Evolutionary conservation across 148 eudicot genomes (phyloP).

Genomic region (Vaccinium darrowii): DNA sequence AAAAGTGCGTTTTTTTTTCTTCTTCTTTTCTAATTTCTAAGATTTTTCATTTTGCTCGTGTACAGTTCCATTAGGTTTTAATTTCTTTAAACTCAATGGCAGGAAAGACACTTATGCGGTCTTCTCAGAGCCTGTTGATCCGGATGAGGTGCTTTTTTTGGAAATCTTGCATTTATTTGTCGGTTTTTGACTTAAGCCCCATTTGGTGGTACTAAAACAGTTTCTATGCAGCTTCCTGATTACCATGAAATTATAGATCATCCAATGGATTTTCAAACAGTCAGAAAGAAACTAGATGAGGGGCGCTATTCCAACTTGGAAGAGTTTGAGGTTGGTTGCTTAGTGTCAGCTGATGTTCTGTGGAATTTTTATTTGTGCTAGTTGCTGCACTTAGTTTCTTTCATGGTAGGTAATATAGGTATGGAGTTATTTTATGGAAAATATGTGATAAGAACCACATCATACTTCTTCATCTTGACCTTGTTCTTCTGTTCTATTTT

Average conservation of each 20-base stretch:
- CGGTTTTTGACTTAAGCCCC: neutral
- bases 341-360: neutral
- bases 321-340: constrained; percentile 72
- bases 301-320: constrained; percentile 55
- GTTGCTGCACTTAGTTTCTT: neutral
- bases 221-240: constrained; percentile 72
- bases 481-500: neutral
- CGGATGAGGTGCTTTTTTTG: constrained; percentile 58
- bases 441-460: neutral
- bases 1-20: constrained; percentile 58
- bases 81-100: constrained; percentile 24
- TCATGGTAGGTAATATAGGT: neutral
- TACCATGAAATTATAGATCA: constrained; percentile 68
- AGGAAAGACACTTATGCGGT: constrained; percentile 92
- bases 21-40: constrained; percentile 18
- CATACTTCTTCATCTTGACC: neutral
- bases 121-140: constrained; percentile 91
- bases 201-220: constrained; percentile 9
- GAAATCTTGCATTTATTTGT: constrained; percentile 13
- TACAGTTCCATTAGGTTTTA: constrained; percentile 16
- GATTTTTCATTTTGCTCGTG: constrained; percentile 14
- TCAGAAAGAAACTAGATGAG: constrained; percentile 58
- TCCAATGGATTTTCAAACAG: constrained; percentile 88
- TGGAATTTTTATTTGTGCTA: neutral
- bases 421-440: neutral